phyloP scores from a whole-genome alignment of 1,284 basidiomycete genomes.

The Cryptococcus depauperatus region DNA sequence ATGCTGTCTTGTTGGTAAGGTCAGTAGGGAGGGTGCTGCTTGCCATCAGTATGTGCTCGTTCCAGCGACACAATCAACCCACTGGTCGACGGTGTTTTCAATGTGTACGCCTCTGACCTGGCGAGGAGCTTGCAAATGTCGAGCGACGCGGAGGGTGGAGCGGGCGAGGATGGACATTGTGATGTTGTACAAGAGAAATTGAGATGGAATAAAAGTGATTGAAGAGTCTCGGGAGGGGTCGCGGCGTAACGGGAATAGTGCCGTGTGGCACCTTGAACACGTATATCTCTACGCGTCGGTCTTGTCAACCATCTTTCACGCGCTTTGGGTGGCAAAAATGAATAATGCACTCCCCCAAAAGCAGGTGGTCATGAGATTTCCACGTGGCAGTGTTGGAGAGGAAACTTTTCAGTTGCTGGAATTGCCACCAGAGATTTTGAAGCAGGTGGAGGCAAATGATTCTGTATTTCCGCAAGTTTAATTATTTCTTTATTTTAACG shows the following conservation, averaged over 20 bases:
- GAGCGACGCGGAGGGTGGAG: constrained; percentile 20
- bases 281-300: neutral
- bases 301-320: neutral
- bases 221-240: neutral
- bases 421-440: constrained; percentile 41
- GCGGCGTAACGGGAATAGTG: neutral
- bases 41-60: neutral
- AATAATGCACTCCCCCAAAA: constrained; percentile 2
- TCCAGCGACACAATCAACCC: constrained; percentile 9
- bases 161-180: constrained; percentile 31
- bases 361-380: constrained; percentile 21
- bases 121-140: constrained; percentile 13
- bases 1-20: constrained; percentile 31
- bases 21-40: constrained; percentile 35
- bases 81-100: constrained; percentile 36
- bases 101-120: constrained; percentile 27
- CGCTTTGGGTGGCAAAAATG: neutral
- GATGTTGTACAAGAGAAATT: neutral
- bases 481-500: neutral
- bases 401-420: constrained; percentile 42
- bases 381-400: constrained; percentile 3
- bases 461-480: constrained; percentile 31
- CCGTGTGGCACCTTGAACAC: neutral
- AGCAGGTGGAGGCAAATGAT: constrained; percentile 29
- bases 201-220: neutral